These are phyloP conservation scores for Zasmidium cellare DNA, from an alignment of 2,329 filamentous ascomycete genomes.

Conservation along the genomic window DNA sequence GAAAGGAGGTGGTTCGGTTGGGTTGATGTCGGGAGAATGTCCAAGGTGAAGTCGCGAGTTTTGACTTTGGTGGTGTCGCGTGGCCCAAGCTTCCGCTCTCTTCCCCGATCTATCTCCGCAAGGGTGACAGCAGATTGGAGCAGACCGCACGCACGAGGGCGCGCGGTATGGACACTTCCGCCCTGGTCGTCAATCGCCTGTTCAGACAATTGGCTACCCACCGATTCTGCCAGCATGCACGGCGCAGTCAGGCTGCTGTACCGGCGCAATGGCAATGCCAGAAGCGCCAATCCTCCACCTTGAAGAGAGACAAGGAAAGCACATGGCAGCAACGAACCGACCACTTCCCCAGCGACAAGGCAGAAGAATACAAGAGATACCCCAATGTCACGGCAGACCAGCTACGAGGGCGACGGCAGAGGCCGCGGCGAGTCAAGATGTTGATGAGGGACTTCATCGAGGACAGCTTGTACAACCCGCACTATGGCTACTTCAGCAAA, in stretches of 20 bases:
- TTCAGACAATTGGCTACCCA: conserved; percentile 85
- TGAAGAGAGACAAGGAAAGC: conserved; percentile 58
- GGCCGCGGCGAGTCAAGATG: conserved; percentile 92
- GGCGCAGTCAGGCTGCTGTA: conserved; percentile 58
- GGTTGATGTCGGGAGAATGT: conserved; percentile 2
- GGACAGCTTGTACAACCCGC: conserved; percentile 54
- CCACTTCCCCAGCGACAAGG: conserved; percentile 72
- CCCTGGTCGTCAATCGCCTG: conserved; percentile 65
- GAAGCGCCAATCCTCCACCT: conserved; percentile 6
- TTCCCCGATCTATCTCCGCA: conserved; percentile 12
- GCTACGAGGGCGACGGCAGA: conserved; percentile 68
- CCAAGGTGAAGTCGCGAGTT: background rate
- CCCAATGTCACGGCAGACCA: conserved; percentile 83
- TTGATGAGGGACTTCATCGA: conserved; percentile 96
- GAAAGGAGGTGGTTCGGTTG: background rate
- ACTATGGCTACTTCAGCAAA: conserved; percentile 36
- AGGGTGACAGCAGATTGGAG: background rate
- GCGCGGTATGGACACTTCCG: conserved; percentile 74
- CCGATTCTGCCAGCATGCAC: conserved; percentile 42
- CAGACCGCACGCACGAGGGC: background rate
- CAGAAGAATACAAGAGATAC: conserved; percentile 76
- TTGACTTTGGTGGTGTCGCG: background rate
- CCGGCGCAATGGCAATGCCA: conserved; percentile 24
- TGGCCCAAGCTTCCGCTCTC: conserved; percentile 8
- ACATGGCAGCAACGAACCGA: conserved; percentile 84